Conservation (phyloP, 495 filamentous ascomycete species). For the Pyronema domesticum region DNA sequence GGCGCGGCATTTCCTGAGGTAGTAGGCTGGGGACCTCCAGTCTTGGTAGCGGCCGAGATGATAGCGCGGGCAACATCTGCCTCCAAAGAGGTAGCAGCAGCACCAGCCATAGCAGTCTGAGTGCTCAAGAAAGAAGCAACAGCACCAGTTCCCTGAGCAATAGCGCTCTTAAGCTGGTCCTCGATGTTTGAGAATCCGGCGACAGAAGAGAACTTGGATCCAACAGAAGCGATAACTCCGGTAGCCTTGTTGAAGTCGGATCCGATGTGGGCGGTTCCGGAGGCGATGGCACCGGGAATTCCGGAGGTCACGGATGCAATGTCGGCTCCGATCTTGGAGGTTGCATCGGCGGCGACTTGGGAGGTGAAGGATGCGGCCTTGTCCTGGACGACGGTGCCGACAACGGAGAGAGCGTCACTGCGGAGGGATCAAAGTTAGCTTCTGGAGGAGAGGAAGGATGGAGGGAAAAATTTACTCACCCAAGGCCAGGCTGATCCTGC, state of each 20-base stretch:
- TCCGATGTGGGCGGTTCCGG: not conserved
- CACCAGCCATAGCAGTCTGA: slow-evolving; percentile 1
- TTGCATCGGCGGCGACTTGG: not conserved
- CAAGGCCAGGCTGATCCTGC: not conserved
- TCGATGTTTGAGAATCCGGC: not conserved
- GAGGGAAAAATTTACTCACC: not conserved
- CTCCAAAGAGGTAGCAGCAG: slow-evolving; percentile 7
- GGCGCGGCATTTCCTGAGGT: not conserved
- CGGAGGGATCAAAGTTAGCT: not conserved
- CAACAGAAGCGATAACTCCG: slow-evolving; percentile 1
- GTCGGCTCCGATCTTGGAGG: slow-evolving; percentile 1
- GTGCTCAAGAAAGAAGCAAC: slow-evolving; percentile 1
- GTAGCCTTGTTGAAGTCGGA: slow-evolving; percentile 3
- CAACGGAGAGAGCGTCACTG: not conserved
- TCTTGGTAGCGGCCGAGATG: slow-evolving; percentile 10
- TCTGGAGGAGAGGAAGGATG: not conserved
- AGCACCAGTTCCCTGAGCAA: slow-evolving; percentile 9
- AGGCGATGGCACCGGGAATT: not conserved
- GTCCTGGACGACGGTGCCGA: not conserved
- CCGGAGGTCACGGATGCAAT: not conserved
- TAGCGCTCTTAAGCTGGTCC: slow-evolving; percentile 2
- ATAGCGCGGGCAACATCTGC: slow-evolving; percentile 3
- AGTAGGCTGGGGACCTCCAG: not conserved
- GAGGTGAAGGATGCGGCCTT: slow-evolving; percentile 1
- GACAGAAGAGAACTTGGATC: not conserved